Evolutionary conservation across 2,329 filamentous ascomycete species (phyloP), one percentile per base, ranked within the genome.

Genomic region (Chrysosporium queenslandicum): DNA sequence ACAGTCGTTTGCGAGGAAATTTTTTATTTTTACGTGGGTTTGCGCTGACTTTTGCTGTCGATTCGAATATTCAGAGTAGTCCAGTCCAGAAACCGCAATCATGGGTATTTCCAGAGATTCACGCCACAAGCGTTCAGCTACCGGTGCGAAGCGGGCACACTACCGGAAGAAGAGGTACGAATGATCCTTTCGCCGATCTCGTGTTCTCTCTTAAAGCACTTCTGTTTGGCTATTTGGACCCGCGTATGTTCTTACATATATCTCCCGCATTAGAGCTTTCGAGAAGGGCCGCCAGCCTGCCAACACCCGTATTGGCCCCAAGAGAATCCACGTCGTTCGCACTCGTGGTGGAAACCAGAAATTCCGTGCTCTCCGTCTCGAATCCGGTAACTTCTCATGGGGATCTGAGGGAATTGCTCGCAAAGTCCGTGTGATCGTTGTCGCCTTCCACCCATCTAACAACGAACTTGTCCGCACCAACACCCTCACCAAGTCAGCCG

Each of bases 391-490:
- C 85, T 98, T 97, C 78, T 90, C 90, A 69, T 98, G 92, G 92
- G 91, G 87, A 69, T 96, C 89, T 63, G 92, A 98, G 82, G 90
- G 91, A 71, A 80, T 89, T 76, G 87, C 91, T 77, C 91, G 92
- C 84, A 98, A 98, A 85, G 89, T 87, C 77, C 92, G 94, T 81
- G 87, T 98, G 74, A 96, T 98, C 74, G 89, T 80, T 69, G 94
- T 98, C 77, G 86, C 85, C 73, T 98, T 89, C 87, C 94, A 98
- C 79, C 94, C 92, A 60, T 96, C 91, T 74, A 98, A 98, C 90
- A 98, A 98, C 88, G 92, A 98, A 80, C 83, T 98, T 67, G 90
- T 98, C 81, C 92, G 92, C 72, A 98, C 92, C 77, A 98, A 98
- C 86, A 97, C 92, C 79, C 83, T 98, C 74, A 98, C 92, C 82